These are phyloP conservation scores for Dimargaris cristalligena DNA, from an alignment of 192 early-diverging fungal genomes.

Conservation along the genomic window DNA sequence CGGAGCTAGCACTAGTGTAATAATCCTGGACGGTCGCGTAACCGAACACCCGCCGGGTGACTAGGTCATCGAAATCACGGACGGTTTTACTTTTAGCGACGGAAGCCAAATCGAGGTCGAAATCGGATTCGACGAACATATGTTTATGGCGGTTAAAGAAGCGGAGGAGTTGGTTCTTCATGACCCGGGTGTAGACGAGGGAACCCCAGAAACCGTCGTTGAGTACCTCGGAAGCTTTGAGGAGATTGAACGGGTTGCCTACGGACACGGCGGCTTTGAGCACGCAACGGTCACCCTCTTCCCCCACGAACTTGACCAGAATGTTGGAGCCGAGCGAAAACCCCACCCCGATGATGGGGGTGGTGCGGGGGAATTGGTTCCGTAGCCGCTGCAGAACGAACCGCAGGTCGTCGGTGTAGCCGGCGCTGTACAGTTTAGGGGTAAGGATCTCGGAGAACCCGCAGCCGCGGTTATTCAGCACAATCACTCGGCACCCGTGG, in stretches of 20 bases:
- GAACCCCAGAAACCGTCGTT: conserved; percentile 33
- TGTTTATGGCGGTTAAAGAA: conserved; percentile 28
- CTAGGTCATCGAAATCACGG: conserved; percentile 67
- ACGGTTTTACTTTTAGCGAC: conserved; percentile 39
- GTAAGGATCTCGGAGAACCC: conserved; percentile 62
- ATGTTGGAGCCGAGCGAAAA: conserved; percentile 89
- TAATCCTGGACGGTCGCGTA: conserved; percentile 75
- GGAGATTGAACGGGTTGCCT: conserved; percentile 75
- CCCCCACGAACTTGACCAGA: conserved; percentile 77
- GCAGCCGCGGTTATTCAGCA: conserved; percentile 83
- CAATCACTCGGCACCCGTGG: conserved; percentile 49
- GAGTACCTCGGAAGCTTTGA: conserved; percentile 26
- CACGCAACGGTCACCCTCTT: conserved; percentile 55
- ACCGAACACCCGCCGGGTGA: conserved; percentile 54
- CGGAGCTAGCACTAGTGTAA: conserved; percentile 44
- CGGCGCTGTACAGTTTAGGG: conserved; percentile 64
- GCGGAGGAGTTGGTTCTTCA: conserved; percentile 36
- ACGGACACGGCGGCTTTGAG: conserved; percentile 62
- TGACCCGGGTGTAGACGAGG: conserved; percentile 36
- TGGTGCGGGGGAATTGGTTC: conserved; percentile 31
- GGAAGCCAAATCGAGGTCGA: conserved; percentile 28
- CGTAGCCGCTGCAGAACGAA: conserved; percentile 37
- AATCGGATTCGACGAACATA: conserved; percentile 16
- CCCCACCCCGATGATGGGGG: conserved; percentile 63
- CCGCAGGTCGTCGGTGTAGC: conserved; percentile 63